phyloP scores from a whole-genome alignment of 2,329 filamentous ascomycete species.

The Raffaelea arxii region DNA sequence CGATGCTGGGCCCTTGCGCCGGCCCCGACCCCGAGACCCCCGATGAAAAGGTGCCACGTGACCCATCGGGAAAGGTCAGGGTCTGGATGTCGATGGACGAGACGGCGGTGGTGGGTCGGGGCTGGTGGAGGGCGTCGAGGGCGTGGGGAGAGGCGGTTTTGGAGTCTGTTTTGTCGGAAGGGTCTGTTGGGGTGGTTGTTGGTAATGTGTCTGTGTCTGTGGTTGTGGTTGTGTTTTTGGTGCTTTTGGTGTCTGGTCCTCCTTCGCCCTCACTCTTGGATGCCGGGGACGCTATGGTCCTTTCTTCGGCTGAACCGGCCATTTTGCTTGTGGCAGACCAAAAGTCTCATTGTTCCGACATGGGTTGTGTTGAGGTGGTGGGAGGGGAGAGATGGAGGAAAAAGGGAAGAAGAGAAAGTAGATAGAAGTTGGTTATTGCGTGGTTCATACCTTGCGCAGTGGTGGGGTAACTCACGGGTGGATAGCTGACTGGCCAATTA shows the following conservation, averaged over 20 bases:
- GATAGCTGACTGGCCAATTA: background rate
- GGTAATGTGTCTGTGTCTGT: constrained; percentile 27
- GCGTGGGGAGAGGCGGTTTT: constrained; percentile 15
- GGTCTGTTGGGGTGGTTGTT: constrained; percentile 42
- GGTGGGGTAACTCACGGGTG: no score
- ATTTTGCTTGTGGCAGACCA: background rate
- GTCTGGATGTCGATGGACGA: constrained; percentile 75
- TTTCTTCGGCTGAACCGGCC: constrained; percentile 2
- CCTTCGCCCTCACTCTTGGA: no score
- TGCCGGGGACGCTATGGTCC: no score
- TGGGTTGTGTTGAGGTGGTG: no score
- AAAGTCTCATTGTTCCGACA: constrained; percentile 2
- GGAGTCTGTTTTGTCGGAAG: no score
- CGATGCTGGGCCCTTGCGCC: constrained; percentile 20
- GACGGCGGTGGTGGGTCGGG: constrained; percentile 74
- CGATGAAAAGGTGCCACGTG: constrained; percentile 51
- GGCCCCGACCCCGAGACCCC: constrained; percentile 26
- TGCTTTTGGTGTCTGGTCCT: no score
- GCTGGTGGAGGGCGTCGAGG: constrained; percentile 31
- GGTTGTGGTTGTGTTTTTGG: background rate
- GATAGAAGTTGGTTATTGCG: no score
- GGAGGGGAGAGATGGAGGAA: background rate
- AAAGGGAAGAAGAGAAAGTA: no score
- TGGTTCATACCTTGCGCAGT: no score
- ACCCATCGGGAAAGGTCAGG: constrained; percentile 61